These are phyloP conservation scores for Lecanicillium sp. DNA, from an alignment of 2,329 filamentous ascomycete genomes.

Conservation along the genomic window DNA sequence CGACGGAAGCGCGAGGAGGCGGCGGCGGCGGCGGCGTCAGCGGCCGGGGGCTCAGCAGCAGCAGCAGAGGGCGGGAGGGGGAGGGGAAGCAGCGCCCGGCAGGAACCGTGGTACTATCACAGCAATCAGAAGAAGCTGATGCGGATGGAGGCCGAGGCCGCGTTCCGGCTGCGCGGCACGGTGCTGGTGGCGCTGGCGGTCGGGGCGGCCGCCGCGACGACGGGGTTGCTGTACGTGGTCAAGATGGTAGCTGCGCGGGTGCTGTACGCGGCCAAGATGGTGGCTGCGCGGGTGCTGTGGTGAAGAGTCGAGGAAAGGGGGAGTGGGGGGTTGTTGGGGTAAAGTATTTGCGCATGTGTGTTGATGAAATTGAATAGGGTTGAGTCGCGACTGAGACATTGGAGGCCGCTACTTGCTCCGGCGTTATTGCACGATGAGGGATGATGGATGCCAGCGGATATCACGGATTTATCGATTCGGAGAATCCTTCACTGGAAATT, in stretches of 20 bases:
- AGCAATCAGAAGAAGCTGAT: constrained; percentile 55
- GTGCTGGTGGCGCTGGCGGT: constrained; percentile 47
- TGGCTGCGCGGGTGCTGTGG: neutral
- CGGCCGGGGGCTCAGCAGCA: no score
- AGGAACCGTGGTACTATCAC: constrained; percentile 42
- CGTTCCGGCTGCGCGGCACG: constrained; percentile 51
- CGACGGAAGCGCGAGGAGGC: constrained; percentile 17
- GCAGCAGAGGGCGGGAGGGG: no score
- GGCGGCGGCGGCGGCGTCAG: no score
- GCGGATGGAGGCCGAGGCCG: constrained; percentile 56
- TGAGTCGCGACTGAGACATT: no score
- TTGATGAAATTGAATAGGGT: no score
- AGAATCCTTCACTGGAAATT: no score
- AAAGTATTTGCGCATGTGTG: no score
- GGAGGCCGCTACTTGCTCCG: no score
- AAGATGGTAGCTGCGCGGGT: neutral
- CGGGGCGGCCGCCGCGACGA: constrained; percentile 24
- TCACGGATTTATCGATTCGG: neutral
- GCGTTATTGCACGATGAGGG: no score
- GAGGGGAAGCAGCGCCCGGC: constrained; percentile 6
- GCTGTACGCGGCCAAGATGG: neutral
- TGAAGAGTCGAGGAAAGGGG: no score
- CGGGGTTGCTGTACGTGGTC: constrained; percentile 20
- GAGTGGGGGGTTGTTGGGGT: no score
- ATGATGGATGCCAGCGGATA: no score